Evolutionary conservation across 2,329 filamentous ascomycete genomes (phyloP).

Genomic region (Penicillium sp.): DNA sequence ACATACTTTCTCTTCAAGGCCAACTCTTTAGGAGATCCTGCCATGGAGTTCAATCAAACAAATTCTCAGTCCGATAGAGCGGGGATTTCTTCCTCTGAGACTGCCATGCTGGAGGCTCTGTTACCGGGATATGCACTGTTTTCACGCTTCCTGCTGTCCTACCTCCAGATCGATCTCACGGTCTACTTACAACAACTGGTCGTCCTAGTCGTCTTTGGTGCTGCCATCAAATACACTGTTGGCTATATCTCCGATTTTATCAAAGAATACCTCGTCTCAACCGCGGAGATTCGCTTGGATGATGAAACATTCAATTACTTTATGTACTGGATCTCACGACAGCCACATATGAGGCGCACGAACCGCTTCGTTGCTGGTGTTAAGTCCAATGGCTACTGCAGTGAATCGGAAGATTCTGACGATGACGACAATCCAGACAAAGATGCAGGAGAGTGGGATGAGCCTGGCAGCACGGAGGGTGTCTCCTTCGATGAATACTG

Average conservation of each 20-base stretch:
- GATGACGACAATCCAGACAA: slow-evolving; percentile 25
- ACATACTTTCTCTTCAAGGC: background rate
- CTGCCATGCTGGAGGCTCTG: slow-evolving; percentile 57
- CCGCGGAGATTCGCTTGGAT: slow-evolving; percentile 65
- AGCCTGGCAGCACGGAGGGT: slow-evolving; percentile 31
- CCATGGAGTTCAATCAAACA: slow-evolving; percentile 21
- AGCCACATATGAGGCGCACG: slow-evolving; percentile 60
- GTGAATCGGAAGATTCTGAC: slow-evolving; percentile 20
- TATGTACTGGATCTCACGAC: slow-evolving; percentile 67
- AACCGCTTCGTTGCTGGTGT: slow-evolving; percentile 67
- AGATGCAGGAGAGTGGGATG: slow-evolving; percentile 29
- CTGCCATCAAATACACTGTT: slow-evolving; percentile 56
- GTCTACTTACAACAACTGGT: slow-evolving; percentile 62
- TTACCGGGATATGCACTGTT: slow-evolving; percentile 66
- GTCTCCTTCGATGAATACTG: slow-evolving; percentile 45
- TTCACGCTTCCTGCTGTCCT: slow-evolving; percentile 54
- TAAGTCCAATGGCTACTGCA: slow-evolving; percentile 47
- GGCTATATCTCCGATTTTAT: slow-evolving; percentile 51
- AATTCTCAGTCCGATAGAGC: slow-evolving; percentile 8
- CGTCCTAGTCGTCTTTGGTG: slow-evolving; percentile 49
- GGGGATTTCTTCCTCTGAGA: slow-evolving; percentile 22
- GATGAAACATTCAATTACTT: slow-evolving; percentile 73
- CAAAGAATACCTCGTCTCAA: slow-evolving; percentile 61
- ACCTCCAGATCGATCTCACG: slow-evolving; percentile 63
- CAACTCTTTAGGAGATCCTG: background rate